These are phyloP conservation scores for Haberlea rhodopensis DNA, from an alignment of 257 asterid genomes.

Conservation along the genomic window DNA sequence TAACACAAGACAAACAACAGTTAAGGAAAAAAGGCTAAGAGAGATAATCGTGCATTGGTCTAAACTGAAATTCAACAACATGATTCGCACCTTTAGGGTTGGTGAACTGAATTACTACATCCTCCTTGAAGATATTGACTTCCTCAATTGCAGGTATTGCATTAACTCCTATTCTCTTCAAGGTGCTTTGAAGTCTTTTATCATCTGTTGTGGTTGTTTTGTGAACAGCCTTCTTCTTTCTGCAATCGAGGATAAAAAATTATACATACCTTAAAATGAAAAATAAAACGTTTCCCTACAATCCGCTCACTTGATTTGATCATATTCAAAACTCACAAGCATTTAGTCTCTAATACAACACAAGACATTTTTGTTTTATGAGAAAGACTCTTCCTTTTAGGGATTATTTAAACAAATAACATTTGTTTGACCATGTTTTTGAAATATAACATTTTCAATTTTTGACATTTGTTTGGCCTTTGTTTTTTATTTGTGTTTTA, in stretches of 20 bases:
- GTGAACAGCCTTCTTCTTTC: constrained; percentile 81
- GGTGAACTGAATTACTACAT: constrained; percentile 60
- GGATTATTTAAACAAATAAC: no score
- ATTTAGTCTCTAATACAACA: neutral
- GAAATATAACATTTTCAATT: no score
- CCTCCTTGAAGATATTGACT: constrained; percentile 75
- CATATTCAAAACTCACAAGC: neutral
- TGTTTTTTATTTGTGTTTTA: no score
- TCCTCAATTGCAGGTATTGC: constrained; percentile 73
- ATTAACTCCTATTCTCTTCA: constrained; percentile 72
- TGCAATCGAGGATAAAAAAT: constrained; percentile 20
- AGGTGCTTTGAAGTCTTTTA: constrained; percentile 72
- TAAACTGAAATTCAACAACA: neutral
- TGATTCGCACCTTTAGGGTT: constrained; percentile 56
- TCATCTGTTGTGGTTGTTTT: constrained; percentile 72
- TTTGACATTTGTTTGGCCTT: no score
- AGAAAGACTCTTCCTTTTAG: neutral
- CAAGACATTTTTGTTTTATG: neutral
- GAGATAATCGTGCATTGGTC: neutral
- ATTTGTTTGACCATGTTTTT: no score
- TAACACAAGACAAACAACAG: neutral
- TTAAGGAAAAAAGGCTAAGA: neutral
- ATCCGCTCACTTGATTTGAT: neutral
- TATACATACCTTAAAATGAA: neutral
- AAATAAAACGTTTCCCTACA: neutral